Evolutionary conservation across 2,329 filamentous ascomycete genomes (phyloP).

Genomic region (Cladosporium sp.): DNA sequence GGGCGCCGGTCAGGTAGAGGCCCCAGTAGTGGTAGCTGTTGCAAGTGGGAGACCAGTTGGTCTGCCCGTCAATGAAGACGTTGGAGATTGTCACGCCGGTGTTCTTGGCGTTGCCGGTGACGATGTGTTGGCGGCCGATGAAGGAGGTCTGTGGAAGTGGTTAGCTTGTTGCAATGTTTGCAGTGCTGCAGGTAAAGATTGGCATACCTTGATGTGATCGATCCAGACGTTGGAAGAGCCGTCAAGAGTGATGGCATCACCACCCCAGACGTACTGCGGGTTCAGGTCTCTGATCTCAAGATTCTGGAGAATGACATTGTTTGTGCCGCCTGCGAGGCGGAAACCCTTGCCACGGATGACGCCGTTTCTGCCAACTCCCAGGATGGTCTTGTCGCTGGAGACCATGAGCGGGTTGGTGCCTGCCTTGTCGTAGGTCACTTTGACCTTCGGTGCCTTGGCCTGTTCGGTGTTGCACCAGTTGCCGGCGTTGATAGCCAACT

Average conservation of each 20-base stretch:
- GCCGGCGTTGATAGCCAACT: slow-evolving; percentile 57
- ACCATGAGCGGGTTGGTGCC: slow-evolving; percentile 42
- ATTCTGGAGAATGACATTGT: slow-evolving; percentile 52
- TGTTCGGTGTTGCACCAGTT: slow-evolving; percentile 53
- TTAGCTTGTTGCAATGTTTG: background rate
- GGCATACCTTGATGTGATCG: slow-evolving; percentile 32
- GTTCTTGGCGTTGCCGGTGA: slow-evolving; percentile 51
- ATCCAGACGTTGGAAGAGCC: slow-evolving; percentile 35
- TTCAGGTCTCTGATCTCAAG: slow-evolving; percentile 36
- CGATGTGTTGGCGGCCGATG: slow-evolving; percentile 58
- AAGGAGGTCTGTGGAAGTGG: slow-evolving; percentile 41
- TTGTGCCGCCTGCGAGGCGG: slow-evolving; percentile 34
- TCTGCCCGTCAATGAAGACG: slow-evolving; percentile 54
- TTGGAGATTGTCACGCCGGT: slow-evolving; percentile 59
- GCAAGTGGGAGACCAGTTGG: slow-evolving; percentile 54
- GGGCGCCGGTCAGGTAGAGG: slow-evolving; percentile 53
- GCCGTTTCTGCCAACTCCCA: slow-evolving; percentile 37
- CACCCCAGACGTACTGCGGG: slow-evolving; percentile 37
- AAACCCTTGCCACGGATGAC: slow-evolving; percentile 43
- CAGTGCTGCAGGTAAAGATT: background rate
- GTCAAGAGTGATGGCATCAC: slow-evolving; percentile 35
- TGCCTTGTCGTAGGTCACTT: slow-evolving; percentile 52
- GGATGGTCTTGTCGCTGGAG: slow-evolving; percentile 39
- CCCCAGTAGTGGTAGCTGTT: slow-evolving; percentile 59
- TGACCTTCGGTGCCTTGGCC: slow-evolving; percentile 12